Base-by-base conservation (phyloP, 2,329 filamentous ascomycete species). In the Fonsecaea erecta region DNA sequence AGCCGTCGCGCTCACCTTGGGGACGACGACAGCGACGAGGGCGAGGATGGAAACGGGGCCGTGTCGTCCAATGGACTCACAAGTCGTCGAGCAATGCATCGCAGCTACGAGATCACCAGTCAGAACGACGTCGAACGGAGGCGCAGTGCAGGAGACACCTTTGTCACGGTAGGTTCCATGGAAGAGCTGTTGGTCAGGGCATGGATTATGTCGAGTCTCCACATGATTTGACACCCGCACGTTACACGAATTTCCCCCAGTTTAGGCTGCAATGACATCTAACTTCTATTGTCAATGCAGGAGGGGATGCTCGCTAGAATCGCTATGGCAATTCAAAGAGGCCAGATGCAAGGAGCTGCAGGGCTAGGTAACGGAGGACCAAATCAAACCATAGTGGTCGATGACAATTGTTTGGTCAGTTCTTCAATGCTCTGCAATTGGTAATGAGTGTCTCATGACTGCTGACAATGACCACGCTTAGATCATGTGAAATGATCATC, bases 101-200 rank as follows among this genome's bases (percentile, higher is more conserved):
- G 86, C 59, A 82, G 81, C 59, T 87, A 89, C 63, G 81, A 83
- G 64, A 90, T 90, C 71, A 86, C 83, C 62, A 84, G 81, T 66
- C 81, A 86, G 71, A 90, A 90, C 71, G 86, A 89, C 70, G 81
- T 84, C 66, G 81, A 86, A 63, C 81, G 85, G 35, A 83, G 82
- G 67, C 85, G 83, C 16, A 85, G 85, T 14, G 81, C 84, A 70
- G 81, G 82, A 62, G 85, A 88, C 65, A 83, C 83, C 46, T 83
- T 81, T 66, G 82, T 88, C 56, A 86, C 85, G 68, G 82, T 84
- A 77, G 64, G 79, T 79, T 64, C 68, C 60, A 61, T 72, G 55
- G 69, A 72, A 63, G 65, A 70, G 40, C 63, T 73, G 52, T 52
- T 72, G 60, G 67, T 71, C 18, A 57, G 65, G 48, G 65, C 63